Evolutionary conservation across 1,284 basidiomycete species (phyloP), one percentile per base, ranked within the genome.

Genomic region (Coriolopsis trogii): DNA sequence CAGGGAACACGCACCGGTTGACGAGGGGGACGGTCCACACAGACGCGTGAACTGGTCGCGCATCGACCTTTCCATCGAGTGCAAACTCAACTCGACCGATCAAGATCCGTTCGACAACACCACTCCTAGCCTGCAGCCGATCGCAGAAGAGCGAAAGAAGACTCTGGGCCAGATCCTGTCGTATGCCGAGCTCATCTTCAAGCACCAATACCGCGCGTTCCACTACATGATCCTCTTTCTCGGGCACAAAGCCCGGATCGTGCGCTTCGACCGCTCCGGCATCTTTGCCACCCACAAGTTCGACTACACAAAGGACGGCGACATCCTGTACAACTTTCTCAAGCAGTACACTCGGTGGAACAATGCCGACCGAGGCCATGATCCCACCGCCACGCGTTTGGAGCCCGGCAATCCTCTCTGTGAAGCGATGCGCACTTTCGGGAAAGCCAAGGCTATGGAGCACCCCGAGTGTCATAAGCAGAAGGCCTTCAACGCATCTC

Each of bases 191-290:
- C 41, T 38, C 13, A n/a, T 34, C 6, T 34, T 34, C 33, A 18
- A 6, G 33, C 33, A 34, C 20, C 33, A 62, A 41, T 58, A 58
- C 10, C 53, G 55, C n/a, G 29, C 29, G 28, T 49, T 50, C 37
- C 9, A 49, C 30, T 59, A 56, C 48, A 43, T 50, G 31, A 12
- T 63, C 9, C 15, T 58, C 34, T 40, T 63, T 26, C 50, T 44
- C 23, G 46, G 44, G 5, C n/a, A 45, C 21, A 23, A 28, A 26
- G 60, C 56, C 16, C 55, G 62, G 3, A 31, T 62, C 25, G 18
- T 61, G 3, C 57, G 46, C 26, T 59, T 55, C 55, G 61, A 63
- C 40, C 49, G 49, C 20, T 51, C 55, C 15, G 59, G 57, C 6
- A 45, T 53, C 16, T 53, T 58, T 20, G 48, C 56, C 20, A 42